Evolutionary conservation across 306 rosid species (phyloP), one percentile per base, ranked within the genome.

Genomic region (Trifolium repens): DNA sequence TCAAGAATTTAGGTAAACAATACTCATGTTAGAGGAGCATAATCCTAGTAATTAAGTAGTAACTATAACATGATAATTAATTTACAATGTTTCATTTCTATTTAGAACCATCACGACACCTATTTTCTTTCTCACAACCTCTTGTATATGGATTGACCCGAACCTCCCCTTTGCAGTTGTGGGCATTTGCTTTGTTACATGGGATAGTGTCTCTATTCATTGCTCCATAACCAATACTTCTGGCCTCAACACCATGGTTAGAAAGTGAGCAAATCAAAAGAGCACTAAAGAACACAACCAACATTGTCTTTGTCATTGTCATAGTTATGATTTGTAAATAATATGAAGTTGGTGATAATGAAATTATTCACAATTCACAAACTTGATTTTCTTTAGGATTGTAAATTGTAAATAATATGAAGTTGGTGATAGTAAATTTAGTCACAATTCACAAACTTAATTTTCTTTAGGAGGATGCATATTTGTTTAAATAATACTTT

Each of bases 301-400:
- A 63, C 1, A 34, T 5, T 43, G 13, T 44, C 13, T 66, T 71
- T 65, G 70, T 2, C 70, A 63, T 64, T 64, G 54, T 47, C 74
- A 81, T 47, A 26, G 6, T 59, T 6, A 16, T 32, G 19, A 30
- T 30, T 30, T 30, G 34, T 30, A 52, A 4, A 5, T 7, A 40
- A 42, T 42, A 5, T 0, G 40, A 50, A 65, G 53, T 24, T 50
- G 53, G 1, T 35, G 35, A 32, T 27, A 27, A 27, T 27, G 30
- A 27, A 27, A 27, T 2, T 27, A 27, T 27, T 27, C 30, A 27
- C 30, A 27, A 27, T 27, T 27, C 10, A 44, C 71, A 27, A 66
- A 35, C 71, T 63, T 22, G 4, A 37, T 7, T 74, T 53, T 9
- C 19, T 53, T 24, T 53, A n/a, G 30, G 30, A 27, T 27, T 27